These are phyloP conservation scores for Astrephomene gubernaculifera DNA, from an alignment of 139 green algal species.

Conservation along the genomic window DNA sequence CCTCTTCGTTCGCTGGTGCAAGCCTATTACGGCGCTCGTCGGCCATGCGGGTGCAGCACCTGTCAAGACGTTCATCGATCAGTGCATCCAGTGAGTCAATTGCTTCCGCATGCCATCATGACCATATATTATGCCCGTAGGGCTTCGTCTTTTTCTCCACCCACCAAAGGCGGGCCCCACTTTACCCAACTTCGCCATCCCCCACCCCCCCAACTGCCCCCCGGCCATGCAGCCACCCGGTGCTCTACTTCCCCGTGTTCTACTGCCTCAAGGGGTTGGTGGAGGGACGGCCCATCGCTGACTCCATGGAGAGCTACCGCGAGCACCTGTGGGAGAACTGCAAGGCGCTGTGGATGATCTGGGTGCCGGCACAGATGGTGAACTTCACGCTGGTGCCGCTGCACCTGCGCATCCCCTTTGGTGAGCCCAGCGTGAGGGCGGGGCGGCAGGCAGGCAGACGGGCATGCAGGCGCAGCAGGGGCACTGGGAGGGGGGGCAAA, in stretches of 20 bases:
- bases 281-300: constrained; percentile 60
- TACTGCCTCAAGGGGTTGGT: constrained; percentile 82
- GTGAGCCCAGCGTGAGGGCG: too few relatives aligned
- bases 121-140: too few relatives aligned
- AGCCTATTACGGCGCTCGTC: constrained; percentile 72
- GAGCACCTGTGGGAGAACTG: constrained; percentile 87
- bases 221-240: constrained; percentile 75
- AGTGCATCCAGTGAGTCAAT: constrained; percentile 79
- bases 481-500: too few relatives aligned
- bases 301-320: constrained; percentile 74
- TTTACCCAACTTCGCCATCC: too few relatives aligned
- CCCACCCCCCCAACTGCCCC: background rate
- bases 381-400: constrained; percentile 90
- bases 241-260: constrained; percentile 92
- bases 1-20: constrained; percentile 82
- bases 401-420: constrained; percentile 88
- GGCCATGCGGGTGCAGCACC: constrained; percentile 78
- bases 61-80: constrained; percentile 91
- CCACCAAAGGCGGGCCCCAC: too few relatives aligned
- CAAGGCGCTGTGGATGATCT: constrained; percentile 89
- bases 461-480: too few relatives aligned
- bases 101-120: background rate
- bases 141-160: too few relatives aligned
- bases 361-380: constrained; percentile 84
- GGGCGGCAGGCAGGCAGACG: too few relatives aligned